Evolutionary conservation across 495 filamentous ascomycete genomes (phyloP).

Genomic region (Penicillium waksmanii): DNA sequence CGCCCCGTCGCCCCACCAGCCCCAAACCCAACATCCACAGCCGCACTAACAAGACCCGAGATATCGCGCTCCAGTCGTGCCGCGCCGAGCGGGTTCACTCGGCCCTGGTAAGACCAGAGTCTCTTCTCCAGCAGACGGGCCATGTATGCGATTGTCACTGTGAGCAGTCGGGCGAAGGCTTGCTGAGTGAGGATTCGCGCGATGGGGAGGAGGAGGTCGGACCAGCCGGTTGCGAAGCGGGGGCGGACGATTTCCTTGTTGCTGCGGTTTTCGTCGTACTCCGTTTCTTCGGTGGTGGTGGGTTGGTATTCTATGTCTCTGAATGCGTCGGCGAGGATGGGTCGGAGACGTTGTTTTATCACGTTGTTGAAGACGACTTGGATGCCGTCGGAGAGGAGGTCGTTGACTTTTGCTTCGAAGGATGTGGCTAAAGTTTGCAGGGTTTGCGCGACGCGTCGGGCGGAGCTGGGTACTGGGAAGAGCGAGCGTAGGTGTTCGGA

Average conservation of each 20-base stretch:
- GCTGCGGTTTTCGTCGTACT: constrained; percentile 48
- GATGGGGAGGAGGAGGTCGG: constrained; percentile 78
- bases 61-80: constrained; percentile 89
- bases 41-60: constrained; percentile 72
- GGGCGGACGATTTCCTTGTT: constrained; percentile 61
- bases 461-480: constrained; percentile 80
- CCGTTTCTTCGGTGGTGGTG: constrained; percentile 27
- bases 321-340: constrained; percentile 85
- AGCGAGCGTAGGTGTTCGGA: constrained; percentile 56
- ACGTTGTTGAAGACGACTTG: constrained; percentile 86
- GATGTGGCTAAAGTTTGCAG: constrained; percentile 69
- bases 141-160: constrained; percentile 72
- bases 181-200: constrained; percentile 79
- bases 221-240: constrained; percentile 81
- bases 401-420: constrained; percentile 75
- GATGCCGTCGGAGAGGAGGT: constrained; percentile 81
- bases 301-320: constrained; percentile 83
- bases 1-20: constrained; percentile 38
- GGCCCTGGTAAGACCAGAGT: constrained; percentile 80
- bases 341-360: constrained; percentile 82
- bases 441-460: constrained; percentile 63
- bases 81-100: constrained; percentile 81
- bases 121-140: constrained; percentile 83
- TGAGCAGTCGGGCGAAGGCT: constrained; percentile 71
- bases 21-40: constrained; percentile 65